phyloP scores from a whole-genome alignment of 2,329 filamentous ascomycete species.

The Aspergillus terreus region DNA sequence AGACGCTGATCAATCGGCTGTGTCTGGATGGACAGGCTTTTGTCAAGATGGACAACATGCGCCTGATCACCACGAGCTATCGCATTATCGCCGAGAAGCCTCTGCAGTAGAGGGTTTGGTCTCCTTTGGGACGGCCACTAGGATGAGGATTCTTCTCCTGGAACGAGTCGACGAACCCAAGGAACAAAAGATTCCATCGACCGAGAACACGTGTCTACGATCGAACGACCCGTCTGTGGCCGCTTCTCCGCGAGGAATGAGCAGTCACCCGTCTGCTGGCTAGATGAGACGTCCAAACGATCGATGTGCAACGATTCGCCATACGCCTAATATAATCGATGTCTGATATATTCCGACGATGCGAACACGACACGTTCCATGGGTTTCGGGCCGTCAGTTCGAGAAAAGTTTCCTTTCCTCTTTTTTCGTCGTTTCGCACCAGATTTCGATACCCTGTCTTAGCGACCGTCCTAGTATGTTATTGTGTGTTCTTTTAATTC shows the following conservation, averaged over 20 bases:
- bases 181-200: background rate
- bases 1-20: conserved; percentile 51
- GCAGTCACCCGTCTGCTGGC: background rate
- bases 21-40: conserved; percentile 54
- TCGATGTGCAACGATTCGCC: background rate
- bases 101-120: conserved; percentile 6
- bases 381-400: background rate
- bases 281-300: background rate
- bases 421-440: background rate
- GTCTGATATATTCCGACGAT: background rate
- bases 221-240: background rate
- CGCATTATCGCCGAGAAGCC: conserved; percentile 52
- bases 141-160: background rate
- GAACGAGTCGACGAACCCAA: background rate
- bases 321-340: background rate
- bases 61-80: conserved; percentile 51
- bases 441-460: background rate
- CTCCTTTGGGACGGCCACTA: background rate
- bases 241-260: background rate
- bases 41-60: conserved; percentile 54
- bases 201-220: background rate
- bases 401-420: background rate
- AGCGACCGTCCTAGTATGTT: background rate
- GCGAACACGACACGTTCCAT: background rate
- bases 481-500: background rate